Evolutionary conservation across 352 stramenopile genomes (phyloP).

Genomic region (Globisporangium iwayamae): DNA sequence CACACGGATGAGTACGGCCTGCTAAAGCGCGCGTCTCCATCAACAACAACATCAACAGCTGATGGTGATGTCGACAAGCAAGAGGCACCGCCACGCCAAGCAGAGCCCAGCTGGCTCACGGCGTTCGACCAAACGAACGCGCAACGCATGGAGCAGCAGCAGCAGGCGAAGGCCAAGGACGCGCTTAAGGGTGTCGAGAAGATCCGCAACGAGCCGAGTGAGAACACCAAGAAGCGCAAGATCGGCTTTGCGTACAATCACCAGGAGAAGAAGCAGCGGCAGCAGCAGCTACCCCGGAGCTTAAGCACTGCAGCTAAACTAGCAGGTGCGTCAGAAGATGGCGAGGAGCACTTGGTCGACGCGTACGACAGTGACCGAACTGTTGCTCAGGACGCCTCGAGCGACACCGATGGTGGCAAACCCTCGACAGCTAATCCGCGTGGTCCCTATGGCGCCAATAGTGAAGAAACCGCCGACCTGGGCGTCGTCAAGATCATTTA

Average conservation of each 20-base stretch:
- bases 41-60: slow-evolving; percentile 9
- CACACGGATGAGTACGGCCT: slow-evolving; percentile 78
- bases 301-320: too few species aligned
- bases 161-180: slow-evolving; percentile 37
- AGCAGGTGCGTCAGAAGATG: slow-evolving; percentile 19
- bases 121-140: slow-evolving; percentile 51
- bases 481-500: slow-evolving; percentile 85
- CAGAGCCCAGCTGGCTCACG: slow-evolving; percentile 57
- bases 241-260: slow-evolving; percentile 57
- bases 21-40: slow-evolving; percentile 15
- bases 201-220: slow-evolving; percentile 39
- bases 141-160: slow-evolving; percentile 37
- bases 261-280: slow-evolving; percentile 50
- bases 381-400: slow-evolving; percentile 7
- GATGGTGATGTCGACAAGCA: not conserved
- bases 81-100: slow-evolving; percentile 7
- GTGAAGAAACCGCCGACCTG: slow-evolving; percentile 26
- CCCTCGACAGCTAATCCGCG: not conserved
- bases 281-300: slow-evolving; percentile 1
- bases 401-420: slow-evolving; percentile 31
- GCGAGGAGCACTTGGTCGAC: slow-evolving; percentile 64
- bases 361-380: slow-evolving; percentile 69
- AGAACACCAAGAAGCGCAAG: slow-evolving; percentile 66
- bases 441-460: not conserved
- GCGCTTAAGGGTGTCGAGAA: slow-evolving; percentile 56